phyloP scores from a whole-genome alignment of 148 eudicot genomes.

The Linanthus parryae region DNA sequence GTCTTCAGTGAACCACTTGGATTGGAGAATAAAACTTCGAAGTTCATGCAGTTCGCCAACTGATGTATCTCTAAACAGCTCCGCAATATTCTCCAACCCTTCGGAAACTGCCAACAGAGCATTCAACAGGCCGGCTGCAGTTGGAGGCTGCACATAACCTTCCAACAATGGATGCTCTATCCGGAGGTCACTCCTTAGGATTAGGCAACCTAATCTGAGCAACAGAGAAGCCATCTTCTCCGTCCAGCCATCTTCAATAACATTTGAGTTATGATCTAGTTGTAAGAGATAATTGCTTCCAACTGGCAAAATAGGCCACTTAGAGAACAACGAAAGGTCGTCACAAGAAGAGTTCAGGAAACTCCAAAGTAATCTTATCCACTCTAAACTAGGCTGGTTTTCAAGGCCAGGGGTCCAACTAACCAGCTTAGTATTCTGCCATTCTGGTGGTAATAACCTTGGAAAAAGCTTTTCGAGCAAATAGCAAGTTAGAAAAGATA shows the following conservation, averaged over 20 bases:
- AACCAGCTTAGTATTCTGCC: conserved; percentile 84
- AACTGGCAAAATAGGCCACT: conserved; percentile 97
- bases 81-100: conserved; percentile 40
- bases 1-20: conserved; percentile 83
- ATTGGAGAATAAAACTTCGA: conserved; percentile 89
- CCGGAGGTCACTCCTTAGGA: conserved; percentile 58
- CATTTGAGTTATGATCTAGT: conserved; percentile 75
- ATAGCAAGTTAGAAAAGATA: conserved; percentile 64
- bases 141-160: conserved; percentile 73
- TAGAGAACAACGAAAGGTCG: conserved; percentile 70
- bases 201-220: conserved; percentile 75
- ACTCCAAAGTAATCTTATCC: conserved; percentile 81
- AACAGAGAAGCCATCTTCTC: conserved; percentile 82
- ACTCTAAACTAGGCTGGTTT: conserved; percentile 80
- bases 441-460: conserved; percentile 75
- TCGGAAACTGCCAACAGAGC: conserved; percentile 66
- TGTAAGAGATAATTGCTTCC: conserved; percentile 64
- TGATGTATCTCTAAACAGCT: conserved; percentile 62
- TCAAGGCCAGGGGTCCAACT: conserved; percentile 68
- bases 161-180: conserved; percentile 70
- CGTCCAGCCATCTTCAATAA: conserved; percentile 94
- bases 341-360: conserved; percentile 64
- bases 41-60: conserved; percentile 91
- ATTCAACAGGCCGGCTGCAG: conserved; percentile 73
- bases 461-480: conserved; percentile 78